phyloP scores from a whole-genome alignment of 208 protist species.

The Crithidia fasciculata region DNA sequence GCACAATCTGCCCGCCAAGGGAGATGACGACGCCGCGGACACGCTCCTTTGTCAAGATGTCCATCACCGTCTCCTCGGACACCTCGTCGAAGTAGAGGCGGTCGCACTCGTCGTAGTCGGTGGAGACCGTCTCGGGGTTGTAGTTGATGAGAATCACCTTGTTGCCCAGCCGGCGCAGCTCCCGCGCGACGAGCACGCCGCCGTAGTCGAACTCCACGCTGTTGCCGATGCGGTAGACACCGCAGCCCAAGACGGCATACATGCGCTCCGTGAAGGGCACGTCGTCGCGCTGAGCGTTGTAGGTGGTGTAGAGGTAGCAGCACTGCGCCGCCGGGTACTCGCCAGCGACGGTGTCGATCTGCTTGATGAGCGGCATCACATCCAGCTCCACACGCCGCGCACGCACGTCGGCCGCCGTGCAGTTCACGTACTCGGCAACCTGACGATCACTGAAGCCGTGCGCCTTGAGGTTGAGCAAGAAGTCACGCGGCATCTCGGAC shows the following conservation, averaged over 20 bases:
- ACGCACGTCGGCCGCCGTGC: constrained; percentile 62
- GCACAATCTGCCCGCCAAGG: constrained; percentile 98
- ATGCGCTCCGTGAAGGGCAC: constrained; percentile 80
- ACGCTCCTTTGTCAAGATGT: constrained; percentile 96
- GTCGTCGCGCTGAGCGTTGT: constrained; percentile 93
- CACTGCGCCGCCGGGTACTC: constrained; percentile 96
- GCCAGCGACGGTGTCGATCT: constrained; percentile 98
- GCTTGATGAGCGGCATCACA: constrained; percentile 95
- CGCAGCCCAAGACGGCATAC: constrained; percentile 96
- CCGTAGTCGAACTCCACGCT: constrained; percentile 98
- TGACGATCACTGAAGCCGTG: constrained; percentile 96
- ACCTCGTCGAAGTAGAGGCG: constrained; percentile 99
- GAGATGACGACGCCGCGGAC: constrained; percentile 94
- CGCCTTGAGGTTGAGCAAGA: constrained; percentile 85
- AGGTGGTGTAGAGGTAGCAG: constrained; percentile 97
- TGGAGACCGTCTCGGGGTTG: constrained; percentile 99
- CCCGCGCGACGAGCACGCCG: constrained; percentile 94
- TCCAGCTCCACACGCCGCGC: constrained; percentile 59
- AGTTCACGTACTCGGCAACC: constrained; percentile 77
- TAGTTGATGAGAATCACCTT: constrained; percentile 99
- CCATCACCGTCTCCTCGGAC: constrained; percentile 95
- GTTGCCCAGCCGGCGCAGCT: constrained; percentile 93
- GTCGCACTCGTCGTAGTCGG: constrained; percentile 98
- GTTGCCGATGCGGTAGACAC: constrained; percentile 98
- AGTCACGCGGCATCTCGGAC: constrained; percentile 48